Evolutionary conservation across 73 alveolate genomes (phyloP), one percentile per base, ranked within the genome.

Genomic region (Urostyla sp.): DNA sequence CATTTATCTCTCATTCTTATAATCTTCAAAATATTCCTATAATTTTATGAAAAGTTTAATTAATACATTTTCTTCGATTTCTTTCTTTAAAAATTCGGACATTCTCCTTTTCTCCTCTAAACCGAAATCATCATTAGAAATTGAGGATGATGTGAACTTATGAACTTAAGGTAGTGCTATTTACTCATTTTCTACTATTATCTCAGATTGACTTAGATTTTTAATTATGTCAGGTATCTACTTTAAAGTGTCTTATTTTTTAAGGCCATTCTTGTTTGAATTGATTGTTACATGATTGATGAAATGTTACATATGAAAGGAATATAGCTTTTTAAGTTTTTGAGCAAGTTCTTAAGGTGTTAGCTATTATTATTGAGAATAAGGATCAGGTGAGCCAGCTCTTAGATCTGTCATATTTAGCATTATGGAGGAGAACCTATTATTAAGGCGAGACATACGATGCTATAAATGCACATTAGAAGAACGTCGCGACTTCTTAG

Each of bases 151-250:
- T n/a, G n/a, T n/a, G n/a, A n/a, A n/a, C n/a, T n/a, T n/a, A n/a
- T n/a, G n/a, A n/a, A n/a, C n/a, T n/a, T n/a, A n/a, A n/a, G n/a
- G n/a, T n/a, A n/a, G n/a, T n/a, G n/a, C n/a, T n/a, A n/a, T n/a
- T n/a, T n/a, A n/a, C 45, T 63, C 79, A 63, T 63, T 63, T 27
- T 63, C 79, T 21, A 43, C 79, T 13, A 48, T 38, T 43, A 63
- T 63, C 36, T 63, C 44, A 7, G 31, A 44, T 40, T 63, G 26
- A 40, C 30, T 38, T 10, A 40, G 21, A 40, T 35, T 37, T 43
- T 63, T 63, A 20, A 63, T 16, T 1, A 63, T 60, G 1, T 63
- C 79, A 16, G 79, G 79, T 6, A 63, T 15, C 28, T 63, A 43
- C 45, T 23, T 63, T 11, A 63, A 7, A 11, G 61, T 28, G 53